phyloP scores from a whole-genome alignment of 306 rosid genomes.

The Cucumis cinereus region DNA sequence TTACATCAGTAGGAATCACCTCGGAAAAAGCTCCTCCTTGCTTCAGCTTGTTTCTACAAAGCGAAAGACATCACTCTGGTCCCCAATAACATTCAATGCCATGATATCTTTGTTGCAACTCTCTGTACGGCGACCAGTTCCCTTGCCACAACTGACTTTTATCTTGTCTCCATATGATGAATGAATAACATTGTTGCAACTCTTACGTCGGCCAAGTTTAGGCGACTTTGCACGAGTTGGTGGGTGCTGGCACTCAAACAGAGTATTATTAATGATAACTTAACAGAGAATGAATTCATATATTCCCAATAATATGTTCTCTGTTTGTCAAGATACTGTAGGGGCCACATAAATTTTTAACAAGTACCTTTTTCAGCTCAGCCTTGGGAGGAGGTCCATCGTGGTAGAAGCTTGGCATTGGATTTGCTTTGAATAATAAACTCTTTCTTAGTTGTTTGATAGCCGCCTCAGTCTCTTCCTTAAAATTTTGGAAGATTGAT shows the following conservation, averaged over 20 bases:
- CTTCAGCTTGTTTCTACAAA: slow-evolving; percentile 21
- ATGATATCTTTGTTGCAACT: slow-evolving; percentile 19
- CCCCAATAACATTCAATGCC: slow-evolving; percentile 5
- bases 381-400: slow-evolving; percentile 96
- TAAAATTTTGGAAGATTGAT: slow-evolving; percentile 22
- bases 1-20: slow-evolving; percentile 11
- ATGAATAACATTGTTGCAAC: slow-evolving; percentile 28
- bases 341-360: neutral
- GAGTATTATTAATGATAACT: slow-evolving; percentile 11
- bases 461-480: slow-evolving; percentile 86
- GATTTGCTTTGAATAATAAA: slow-evolving; percentile 83
- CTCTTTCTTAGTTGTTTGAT: slow-evolving; percentile 85
- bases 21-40: slow-evolving; percentile 23
- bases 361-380: slow-evolving; percentile 78
- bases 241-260: slow-evolving; percentile 46
- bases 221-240: slow-evolving; percentile 97
- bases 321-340: neutral
- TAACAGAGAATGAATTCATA: neutral
- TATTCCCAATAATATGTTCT: neutral
- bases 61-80: slow-evolving; percentile 17
- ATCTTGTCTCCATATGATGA: slow-evolving; percentile 24
- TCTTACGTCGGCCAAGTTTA: slow-evolving; percentile 83
- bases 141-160: slow-evolving; percentile 25
- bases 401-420: slow-evolving; percentile 94
- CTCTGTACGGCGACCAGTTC: slow-evolving; percentile 23